phyloP scores from a whole-genome alignment of 352 stramenopile genomes.

The Pythium utonaiense region DNA sequence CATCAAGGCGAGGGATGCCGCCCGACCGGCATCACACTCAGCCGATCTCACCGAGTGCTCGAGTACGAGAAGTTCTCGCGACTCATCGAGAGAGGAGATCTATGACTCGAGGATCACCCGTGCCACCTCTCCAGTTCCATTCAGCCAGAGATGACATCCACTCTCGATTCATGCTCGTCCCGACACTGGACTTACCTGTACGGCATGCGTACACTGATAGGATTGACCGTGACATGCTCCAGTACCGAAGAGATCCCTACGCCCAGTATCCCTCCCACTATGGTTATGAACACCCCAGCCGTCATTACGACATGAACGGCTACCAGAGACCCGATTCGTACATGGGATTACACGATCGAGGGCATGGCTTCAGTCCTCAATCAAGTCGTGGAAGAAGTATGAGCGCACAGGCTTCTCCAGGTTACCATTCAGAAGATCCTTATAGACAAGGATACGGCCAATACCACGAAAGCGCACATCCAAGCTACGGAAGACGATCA shows the following conservation, averaged over 20 bases:
- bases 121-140: constrained; percentile 23
- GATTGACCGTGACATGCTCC: constrained; percentile 24
- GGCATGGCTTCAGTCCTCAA: neutral
- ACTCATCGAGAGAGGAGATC: constrained; percentile 24
- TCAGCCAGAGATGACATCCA: constrained; percentile 33
- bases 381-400: constrained; percentile 9
- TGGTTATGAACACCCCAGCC: neutral
- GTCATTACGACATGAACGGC: neutral
- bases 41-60: constrained; percentile 50
- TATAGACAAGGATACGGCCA: constrained; percentile 4
- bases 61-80: constrained; percentile 47
- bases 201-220: constrained; percentile 37
- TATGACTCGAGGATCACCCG: neutral
- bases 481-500: neutral
- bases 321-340: neutral
- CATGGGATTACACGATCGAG: constrained; percentile 4
- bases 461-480: constrained; percentile 2
- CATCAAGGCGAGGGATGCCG: constrained; percentile 14
- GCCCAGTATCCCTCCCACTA: neutral
- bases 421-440: neutral
- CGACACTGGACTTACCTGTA: constrained; percentile 6
- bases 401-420: constrained; percentile 2
- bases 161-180: constrained; percentile 17
- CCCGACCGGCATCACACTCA: constrained; percentile 6
- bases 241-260: constrained; percentile 17